phyloP scores from a whole-genome alignment of 805 yeast species.

The Sporopachydermia lactativora region DNA sequence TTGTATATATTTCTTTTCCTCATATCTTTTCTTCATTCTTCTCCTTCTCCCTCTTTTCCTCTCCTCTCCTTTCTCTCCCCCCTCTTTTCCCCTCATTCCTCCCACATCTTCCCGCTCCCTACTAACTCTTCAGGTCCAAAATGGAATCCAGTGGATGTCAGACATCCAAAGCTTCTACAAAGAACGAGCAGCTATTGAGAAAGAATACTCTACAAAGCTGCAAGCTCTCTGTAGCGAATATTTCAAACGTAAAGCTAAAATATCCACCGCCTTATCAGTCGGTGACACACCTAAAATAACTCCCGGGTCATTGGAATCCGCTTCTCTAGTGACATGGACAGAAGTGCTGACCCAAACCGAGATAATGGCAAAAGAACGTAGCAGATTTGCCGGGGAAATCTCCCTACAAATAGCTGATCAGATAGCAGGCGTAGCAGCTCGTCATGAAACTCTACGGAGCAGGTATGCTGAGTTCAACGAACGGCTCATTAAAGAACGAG shows the following conservation, averaged over 20 bases:
- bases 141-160: constrained; percentile 58
- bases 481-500: constrained; percentile 34
- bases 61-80: no score
- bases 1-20: no score
- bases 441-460: constrained; percentile 38
- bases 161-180: constrained; percentile 77
- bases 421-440: constrained; percentile 35
- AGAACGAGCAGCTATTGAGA: constrained; percentile 71
- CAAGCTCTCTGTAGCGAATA: constrained; percentile 50
- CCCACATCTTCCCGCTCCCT: no score
- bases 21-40: no score
- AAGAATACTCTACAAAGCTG: constrained; percentile 64
- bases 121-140: constrained; percentile 20
- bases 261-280: constrained; percentile 56
- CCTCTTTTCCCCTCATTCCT: no score
- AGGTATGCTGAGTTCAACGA: constrained; percentile 46
- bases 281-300: constrained; percentile 87
- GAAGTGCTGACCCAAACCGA: constrained; percentile 80
- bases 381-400: constrained; percentile 44
- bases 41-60: no score
- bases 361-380: constrained; percentile 53
- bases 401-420: constrained; percentile 47
- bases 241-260: constrained; percentile 61
- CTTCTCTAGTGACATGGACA: constrained; percentile 80
- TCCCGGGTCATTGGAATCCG: constrained; percentile 89